These are phyloP conservation scores for Crithidia brevicula DNA, from an alignment of 208 protist genomes.

Conservation along the genomic window DNA sequence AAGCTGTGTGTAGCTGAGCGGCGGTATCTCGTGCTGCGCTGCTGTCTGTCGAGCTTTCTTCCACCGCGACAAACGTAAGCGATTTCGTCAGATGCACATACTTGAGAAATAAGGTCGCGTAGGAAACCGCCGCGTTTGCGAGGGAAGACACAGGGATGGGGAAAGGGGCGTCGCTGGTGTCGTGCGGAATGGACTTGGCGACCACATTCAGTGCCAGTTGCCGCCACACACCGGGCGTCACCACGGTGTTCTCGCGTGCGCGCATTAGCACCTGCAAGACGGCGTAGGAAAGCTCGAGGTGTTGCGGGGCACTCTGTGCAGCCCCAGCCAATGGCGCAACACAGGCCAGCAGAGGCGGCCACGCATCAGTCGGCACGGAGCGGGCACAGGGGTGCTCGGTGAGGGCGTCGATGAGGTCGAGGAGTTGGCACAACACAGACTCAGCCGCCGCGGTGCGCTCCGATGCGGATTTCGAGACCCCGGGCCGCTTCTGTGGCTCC, in stretches of 20 bases:
- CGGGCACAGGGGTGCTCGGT: constrained; percentile 35
- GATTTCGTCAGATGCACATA: constrained; percentile 30
- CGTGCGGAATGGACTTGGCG: constrained; percentile 10
- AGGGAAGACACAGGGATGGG: constrained; percentile 25
- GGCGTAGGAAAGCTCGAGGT: constrained; percentile 23
- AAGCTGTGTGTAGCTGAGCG: constrained; percentile 21
- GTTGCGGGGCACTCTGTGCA: constrained; percentile 20
- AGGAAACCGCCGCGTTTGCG: constrained; percentile 3
- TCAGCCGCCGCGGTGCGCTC: background rate
- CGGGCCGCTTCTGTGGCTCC: background rate
- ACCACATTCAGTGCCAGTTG: constrained; percentile 13
- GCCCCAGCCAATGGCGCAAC: constrained; percentile 24
- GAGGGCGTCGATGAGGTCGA: constrained; percentile 28
- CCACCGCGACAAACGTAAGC: constrained; percentile 19
- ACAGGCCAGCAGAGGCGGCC: constrained; percentile 26
- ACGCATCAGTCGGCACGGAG: constrained; percentile 26
- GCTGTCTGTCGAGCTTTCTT: constrained; percentile 26
- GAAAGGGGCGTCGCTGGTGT: constrained; percentile 10
- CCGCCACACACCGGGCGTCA: constrained; percentile 30
- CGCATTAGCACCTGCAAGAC: constrained; percentile 30
- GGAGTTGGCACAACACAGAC: constrained; percentile 15
- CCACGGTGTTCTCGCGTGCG: constrained; percentile 27
- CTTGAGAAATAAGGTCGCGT: constrained; percentile 28
- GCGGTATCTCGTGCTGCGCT: constrained; percentile 8
- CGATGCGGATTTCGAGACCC: background rate